These are phyloP conservation scores for Zelopaecilomyces penicillatus DNA, from an alignment of 2,329 filamentous ascomycete species.

Conservation along the genomic window DNA sequence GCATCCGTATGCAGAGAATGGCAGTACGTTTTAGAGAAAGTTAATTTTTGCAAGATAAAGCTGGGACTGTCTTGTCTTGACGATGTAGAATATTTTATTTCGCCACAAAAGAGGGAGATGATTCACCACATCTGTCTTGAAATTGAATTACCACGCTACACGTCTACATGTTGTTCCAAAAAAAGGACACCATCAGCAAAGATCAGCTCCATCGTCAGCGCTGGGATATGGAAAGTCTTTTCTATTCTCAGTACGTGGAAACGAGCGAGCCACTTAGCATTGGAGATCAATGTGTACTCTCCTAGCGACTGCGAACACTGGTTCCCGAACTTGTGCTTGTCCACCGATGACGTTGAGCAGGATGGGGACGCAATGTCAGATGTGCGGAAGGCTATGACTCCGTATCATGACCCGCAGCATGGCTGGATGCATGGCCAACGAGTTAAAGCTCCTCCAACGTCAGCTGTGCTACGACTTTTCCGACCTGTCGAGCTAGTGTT, in stretches of 20 bases:
- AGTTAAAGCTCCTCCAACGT: slow-evolving; percentile 13
- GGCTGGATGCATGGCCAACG: slow-evolving; percentile 22
- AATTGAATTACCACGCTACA: slow-evolving; percentile 21
- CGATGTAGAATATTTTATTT: slow-evolving; percentile 13
- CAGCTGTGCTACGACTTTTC: slow-evolving; percentile 20
- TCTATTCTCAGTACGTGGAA: slow-evolving; percentile 22
- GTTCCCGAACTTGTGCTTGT: slow-evolving; percentile 22
- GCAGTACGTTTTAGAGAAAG: slow-evolving; percentile 21
- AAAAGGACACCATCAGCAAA: background rate
- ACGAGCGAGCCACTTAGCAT: slow-evolving; percentile 15
- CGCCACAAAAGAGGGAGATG: slow-evolving; percentile 11
- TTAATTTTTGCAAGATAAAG: slow-evolving; percentile 20
- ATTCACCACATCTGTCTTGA: slow-evolving; percentile 22
- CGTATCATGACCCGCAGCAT: slow-evolving; percentile 19
- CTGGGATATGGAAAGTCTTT: slow-evolving; percentile 20
- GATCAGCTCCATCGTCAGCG: slow-evolving; percentile 10
- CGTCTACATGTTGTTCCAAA: slow-evolving; percentile 12
- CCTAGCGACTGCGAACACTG: slow-evolving; percentile 27
- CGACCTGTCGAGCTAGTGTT: slow-evolving; percentile 4
- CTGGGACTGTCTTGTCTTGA: slow-evolving; percentile 17
- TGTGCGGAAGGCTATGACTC: background rate
- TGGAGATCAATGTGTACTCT: slow-evolving; percentile 26
- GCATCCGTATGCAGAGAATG: slow-evolving; percentile 28
- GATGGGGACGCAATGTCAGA: background rate
- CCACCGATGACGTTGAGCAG: slow-evolving; percentile 14